Evolutionary conservation across 2,329 filamentous ascomycete species (phyloP), one percentile per base, ranked within the genome.

Genomic region (Trichoderma atrobrunneum): DNA sequence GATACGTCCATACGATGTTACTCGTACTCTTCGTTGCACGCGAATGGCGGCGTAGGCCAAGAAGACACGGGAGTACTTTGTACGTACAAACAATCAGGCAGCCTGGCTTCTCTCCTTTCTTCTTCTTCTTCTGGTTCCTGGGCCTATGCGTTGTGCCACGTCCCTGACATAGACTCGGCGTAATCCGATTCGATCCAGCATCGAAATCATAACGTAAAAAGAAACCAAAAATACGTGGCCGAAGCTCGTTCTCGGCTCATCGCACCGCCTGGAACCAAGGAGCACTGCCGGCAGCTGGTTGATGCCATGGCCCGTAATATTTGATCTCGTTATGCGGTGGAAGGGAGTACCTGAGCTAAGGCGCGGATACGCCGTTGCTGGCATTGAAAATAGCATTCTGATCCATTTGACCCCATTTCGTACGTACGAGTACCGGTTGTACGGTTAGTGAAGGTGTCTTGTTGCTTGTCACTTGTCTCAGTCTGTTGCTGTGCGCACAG

Each of bases 131-230:
- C 36, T 69, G 36, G 56, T 48, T 48, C 66, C 36, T 32, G 56
- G 24, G 36, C 14, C 26, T 16, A 60, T 69, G 56, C 66, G 24
- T 62, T 11, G 26, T 62, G 39, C 61, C 67, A 70, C 67, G 66
- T 54, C 26, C 64, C 64, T 67, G 64, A 28, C 32, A 56, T 59
- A 16, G 5, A 36, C 67, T 70, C 67, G 67, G 67, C 67, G 57
- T 70, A 70, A 70, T 57, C 67, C 67, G 67, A 70, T 61, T 70
- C 67, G 67, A 70, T 62, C 26, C n/a, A 43, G 24, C 24, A 16
- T 32, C 14, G 28, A 48, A 51, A 61, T 3, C 26, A 69, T 69
- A 69, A 69, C 67, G 67, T 70, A 70, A 70, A 70, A 70, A 61
- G 28, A 61, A 70, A 62, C 28, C 67, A 61, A 61, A 61, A 70